A percentile compares a stretch with the other conserved stretches of the same genome.
Conservation (phyloP, 169 alveolate genomes). For the Eimeria mitis region DNA sequence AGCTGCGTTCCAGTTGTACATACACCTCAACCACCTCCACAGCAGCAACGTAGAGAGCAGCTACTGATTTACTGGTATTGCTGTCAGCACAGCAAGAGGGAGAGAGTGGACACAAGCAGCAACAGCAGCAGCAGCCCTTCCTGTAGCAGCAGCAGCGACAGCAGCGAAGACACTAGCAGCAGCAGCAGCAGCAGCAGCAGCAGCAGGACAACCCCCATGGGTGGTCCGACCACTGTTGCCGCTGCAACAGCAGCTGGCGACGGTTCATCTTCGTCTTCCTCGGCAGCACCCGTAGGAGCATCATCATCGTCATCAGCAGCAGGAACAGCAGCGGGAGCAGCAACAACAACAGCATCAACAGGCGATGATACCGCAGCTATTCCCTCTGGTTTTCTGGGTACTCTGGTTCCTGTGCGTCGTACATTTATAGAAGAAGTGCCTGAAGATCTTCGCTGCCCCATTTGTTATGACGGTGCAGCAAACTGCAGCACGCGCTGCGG, state of each 20-base stretch:
- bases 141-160: not conserved
- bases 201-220: too few species aligned
- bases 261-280: conserved; percentile 16
- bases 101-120: not conserved
- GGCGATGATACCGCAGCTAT: not conserved
- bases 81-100: not conserved
- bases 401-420: conserved; percentile 80
- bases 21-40: not conserved
- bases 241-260: not conserved
- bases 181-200: conserved; percentile 1
- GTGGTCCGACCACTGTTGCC: not conserved
- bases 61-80: not conserved
- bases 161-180: not conserved
- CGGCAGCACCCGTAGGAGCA: not conserved
- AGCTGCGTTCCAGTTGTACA: not conserved
- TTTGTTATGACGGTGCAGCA: conserved; percentile 82
- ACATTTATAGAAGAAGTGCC: conserved; percentile 80
- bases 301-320: not conserved
- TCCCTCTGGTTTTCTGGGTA: conserved; percentile 9
- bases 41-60: not conserved
- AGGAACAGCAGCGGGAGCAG: not conserved
- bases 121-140: not conserved
- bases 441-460: conserved; percentile 82
- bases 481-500: conserved; percentile 81
- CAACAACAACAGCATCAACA: conserved; percentile 4